These are phyloP conservation scores for Magnaporthales sp. DNA, from an alignment of 2,329 filamentous ascomycete genomes.

Conservation along the genomic window DNA sequence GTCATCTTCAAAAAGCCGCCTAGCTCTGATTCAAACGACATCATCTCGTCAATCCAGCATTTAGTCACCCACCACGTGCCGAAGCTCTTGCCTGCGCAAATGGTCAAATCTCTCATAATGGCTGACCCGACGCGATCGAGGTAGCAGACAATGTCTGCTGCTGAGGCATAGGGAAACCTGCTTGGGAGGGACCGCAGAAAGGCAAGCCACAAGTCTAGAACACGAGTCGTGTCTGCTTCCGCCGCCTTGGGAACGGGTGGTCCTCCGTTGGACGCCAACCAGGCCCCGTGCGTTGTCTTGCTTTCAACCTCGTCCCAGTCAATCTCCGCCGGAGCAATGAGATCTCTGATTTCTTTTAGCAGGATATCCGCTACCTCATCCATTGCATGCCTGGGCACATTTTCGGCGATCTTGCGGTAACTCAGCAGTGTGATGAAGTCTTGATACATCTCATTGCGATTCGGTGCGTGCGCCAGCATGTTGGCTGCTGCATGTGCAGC, in stretches of 20 bases:
- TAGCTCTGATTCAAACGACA: conserved; percentile 78
- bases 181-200: conserved; percentile 61
- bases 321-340: conserved; percentile 61
- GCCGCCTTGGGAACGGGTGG: conserved; percentile 27
- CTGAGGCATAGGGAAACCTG: conserved; percentile 65
- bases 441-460: conserved; percentile 89
- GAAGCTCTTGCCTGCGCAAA: conserved; percentile 70
- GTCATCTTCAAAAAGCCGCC: conserved; percentile 73
- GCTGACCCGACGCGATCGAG: conserved; percentile 69
- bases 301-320: conserved; percentile 55
- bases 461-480: conserved; percentile 80
- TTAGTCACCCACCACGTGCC: conserved; percentile 95
- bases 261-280: conserved; percentile 37
- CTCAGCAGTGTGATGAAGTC: conserved; percentile 72
- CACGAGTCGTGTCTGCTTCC: conserved; percentile 42
- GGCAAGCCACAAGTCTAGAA: conserved; percentile 69
- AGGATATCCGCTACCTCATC: conserved; percentile 56
- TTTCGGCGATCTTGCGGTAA: conserved; percentile 54
- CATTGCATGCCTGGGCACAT: conserved; percentile 54
- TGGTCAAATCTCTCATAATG: conserved; percentile 72
- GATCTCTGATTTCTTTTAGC: conserved; percentile 57
- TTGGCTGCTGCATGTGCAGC: conserved; percentile 91
- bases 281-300: conserved; percentile 50
- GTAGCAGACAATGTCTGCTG: conserved; percentile 66
- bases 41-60: conserved; percentile 93